Evolutionary conservation across 768 basidiomycete genomes (phyloP).

Genomic region (Suillus hirtellus): DNA sequence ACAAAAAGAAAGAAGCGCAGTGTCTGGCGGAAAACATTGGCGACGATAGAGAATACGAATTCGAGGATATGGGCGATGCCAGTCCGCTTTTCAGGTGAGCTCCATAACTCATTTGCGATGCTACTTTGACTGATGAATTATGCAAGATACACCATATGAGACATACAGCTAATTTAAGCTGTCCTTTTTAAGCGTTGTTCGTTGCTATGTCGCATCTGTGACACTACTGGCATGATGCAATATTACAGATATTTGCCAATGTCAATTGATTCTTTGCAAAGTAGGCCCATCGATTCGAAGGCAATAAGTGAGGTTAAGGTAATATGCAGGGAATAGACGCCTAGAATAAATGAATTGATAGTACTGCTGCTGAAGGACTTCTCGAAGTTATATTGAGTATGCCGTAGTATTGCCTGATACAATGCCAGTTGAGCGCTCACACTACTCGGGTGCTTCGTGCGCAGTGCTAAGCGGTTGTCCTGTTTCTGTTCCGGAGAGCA

Average conservation of each 20-base stretch:
- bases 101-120: not conserved
- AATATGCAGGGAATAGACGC: too few species aligned
- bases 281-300: not conserved
- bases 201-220: too few species aligned
- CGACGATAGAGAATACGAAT: conserved; percentile 39
- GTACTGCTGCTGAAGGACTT: not conserved
- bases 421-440: not conserved
- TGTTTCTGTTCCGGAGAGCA: not conserved
- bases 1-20: conserved; percentile 46
- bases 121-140: not conserved
- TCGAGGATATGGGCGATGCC: conserved; percentile 49
- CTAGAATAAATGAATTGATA: not conserved
- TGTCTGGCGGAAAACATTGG: conserved; percentile 48
- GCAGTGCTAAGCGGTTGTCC: conserved; percentile 23
- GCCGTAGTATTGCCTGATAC: not conserved
- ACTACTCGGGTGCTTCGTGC: conserved; percentile 13
- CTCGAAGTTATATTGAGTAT: not conserved
- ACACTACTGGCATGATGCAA: not conserved
- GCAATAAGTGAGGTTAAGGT: not conserved
- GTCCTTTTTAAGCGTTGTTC: not conserved
- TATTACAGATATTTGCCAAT: not conserved
- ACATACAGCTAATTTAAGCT: not conserved
- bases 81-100: conserved; percentile 55
- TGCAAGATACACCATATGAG: conserved; percentile 3
- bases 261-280: not conserved